Evolutionary conservation across 495 filamentous ascomycete genomes (phyloP), one percentile per base, ranked within the genome.

Genomic region (Penicillium ucsense): DNA sequence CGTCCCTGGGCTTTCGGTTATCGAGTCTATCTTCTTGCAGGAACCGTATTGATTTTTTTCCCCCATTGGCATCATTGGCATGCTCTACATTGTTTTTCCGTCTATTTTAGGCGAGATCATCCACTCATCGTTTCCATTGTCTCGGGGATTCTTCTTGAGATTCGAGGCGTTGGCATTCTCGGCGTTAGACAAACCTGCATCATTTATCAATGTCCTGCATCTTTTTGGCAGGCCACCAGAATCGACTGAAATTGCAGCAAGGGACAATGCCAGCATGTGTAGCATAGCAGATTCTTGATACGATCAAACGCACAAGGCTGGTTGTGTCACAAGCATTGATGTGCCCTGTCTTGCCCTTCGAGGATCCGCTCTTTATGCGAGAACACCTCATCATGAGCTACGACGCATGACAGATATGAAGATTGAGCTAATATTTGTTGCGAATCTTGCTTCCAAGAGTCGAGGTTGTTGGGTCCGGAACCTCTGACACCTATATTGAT

Each of bases 161-260:
- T 48, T 43, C 37, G 43, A 46, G 66, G 66, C 60, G 64, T 65
- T 66, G 61, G 59, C 59, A 66, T 70, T 59, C 47, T 41, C 52
- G 54, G 53, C 62, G 65, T 61, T 62, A 47, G 58, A 53, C 51
- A 54, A 35, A 44, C 36, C 55, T 64, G 56, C 59, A 63, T 68
- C 43, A 46, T 20, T 20, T 56, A 39, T 53, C 41, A 41, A 49
- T 62, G 56, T 53, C 55, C 55, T 48, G 51, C 48, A 48, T 50
- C 50, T 52, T 47, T 30, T 5, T 20, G 20, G 20, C 52, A 61
- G 53, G 60, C 59, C 45, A 56, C 64, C 61, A 65, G 59, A 64
- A 68, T 56, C 55, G 68, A 51, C 67, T 58, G 65, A 68, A 63
- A 60, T 55, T 20, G 20, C 20, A 20, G 20, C 20, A 20, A 20